Evolutionary conservation across 371 early-diverging fungal species (phyloP), one percentile per base, ranked within the genome.

Genomic region (Funneliformis caledonium): DNA sequence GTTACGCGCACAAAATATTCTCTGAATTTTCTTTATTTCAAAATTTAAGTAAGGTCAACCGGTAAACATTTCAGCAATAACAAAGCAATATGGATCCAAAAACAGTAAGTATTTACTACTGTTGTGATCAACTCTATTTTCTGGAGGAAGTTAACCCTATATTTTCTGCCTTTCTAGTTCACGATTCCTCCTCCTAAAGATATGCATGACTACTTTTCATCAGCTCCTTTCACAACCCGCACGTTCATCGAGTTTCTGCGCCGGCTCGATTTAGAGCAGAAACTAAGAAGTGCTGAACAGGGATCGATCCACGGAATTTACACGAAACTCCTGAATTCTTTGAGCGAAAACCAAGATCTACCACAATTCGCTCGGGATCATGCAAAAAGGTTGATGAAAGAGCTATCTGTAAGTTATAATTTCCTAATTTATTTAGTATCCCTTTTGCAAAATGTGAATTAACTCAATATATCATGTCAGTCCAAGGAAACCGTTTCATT

Each of bases 381-480:
- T 16, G 72, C 72, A 50, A 72, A 72, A 72, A 50, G n/a, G 52
- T 47, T 72, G 72, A 72, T 26, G 7, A 48, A 50, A 72, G 72
- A 72, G 33, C 0, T 72, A 22, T 9, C 50, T 72, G 72, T 72
- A 72, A 47, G 72, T 45, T 22, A n/a, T n/a, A 72, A 14, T 72
- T 72, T 47, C n/a, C 72, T 72, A 72, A 72, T 72, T 72, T 50
- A 50, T 47, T 33, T 72, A 72, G 43, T 67, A 67, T n/a, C n/a
- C n/a, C n/a, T n/a, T n/a, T n/a, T n/a, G n/a, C n/a, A n/a, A n/a
- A n/a, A n/a, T n/a, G n/a, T n/a, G n/a, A n/a, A n/a, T n/a, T n/a
- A n/a, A n/a, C n/a, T n/a, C n/a, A n/a, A n/a, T n/a, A n/a, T n/a
- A n/a, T n/a, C n/a, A n/a, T n/a, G n/a, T n/a, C n/a, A n/a, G n/a